A percentile compares a stretch with the other conserved stretches of the same genome.
Conservation (phyloP, 2,329 filamentous ascomycete genomes). For the Neoscytalidium dimidiatum region DNA sequence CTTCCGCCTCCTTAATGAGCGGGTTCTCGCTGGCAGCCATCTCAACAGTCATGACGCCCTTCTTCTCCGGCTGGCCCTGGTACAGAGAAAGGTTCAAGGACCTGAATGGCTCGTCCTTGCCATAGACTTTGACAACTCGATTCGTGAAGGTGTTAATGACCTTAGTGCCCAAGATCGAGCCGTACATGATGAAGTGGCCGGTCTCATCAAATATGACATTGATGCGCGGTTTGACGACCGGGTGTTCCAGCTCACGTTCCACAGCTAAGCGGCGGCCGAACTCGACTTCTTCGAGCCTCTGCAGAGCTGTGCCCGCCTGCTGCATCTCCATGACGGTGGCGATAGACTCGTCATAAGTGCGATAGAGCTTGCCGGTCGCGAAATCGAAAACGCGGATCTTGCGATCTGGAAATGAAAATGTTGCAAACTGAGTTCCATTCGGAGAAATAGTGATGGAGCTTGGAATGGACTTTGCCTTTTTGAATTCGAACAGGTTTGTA, state of each 20-base stretch:
- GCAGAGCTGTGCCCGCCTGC: slow-evolving; percentile 79
- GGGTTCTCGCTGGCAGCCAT: slow-evolving; percentile 97
- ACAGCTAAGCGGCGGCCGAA: slow-evolving; percentile 86
- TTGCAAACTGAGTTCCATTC: slow-evolving; percentile 80
- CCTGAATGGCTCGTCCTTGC: slow-evolving; percentile 84
- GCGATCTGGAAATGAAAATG: slow-evolving; percentile 88
- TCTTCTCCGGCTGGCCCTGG: slow-evolving; percentile 93
- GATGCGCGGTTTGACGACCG: slow-evolving; percentile 65
- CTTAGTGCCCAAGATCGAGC: slow-evolving; percentile 88
- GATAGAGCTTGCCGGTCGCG: slow-evolving; percentile 79
- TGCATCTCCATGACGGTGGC: slow-evolving; percentile 91
- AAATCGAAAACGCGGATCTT: slow-evolving; percentile 96
- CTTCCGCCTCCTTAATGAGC: slow-evolving; percentile 86
- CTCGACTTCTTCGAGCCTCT: slow-evolving; percentile 85
- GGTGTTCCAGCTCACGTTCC: slow-evolving; percentile 81
- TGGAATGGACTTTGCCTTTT: slow-evolving; percentile 85
- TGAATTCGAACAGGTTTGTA: slow-evolving; percentile 95
- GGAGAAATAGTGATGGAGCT: slow-evolving; percentile 83
- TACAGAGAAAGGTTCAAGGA: slow-evolving; percentile 83
- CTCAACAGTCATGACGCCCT: slow-evolving; percentile 87
- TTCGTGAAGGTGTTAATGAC: slow-evolving; percentile 96
- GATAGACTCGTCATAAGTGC: slow-evolving; percentile 94
- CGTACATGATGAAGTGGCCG: slow-evolving; percentile 91
- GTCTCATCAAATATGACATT: slow-evolving; percentile 97
- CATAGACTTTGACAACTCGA: slow-evolving; percentile 85